Conservation (phyloP, 2,329 filamentous ascomycete species). For the Verticillium albo-atrum region DNA sequence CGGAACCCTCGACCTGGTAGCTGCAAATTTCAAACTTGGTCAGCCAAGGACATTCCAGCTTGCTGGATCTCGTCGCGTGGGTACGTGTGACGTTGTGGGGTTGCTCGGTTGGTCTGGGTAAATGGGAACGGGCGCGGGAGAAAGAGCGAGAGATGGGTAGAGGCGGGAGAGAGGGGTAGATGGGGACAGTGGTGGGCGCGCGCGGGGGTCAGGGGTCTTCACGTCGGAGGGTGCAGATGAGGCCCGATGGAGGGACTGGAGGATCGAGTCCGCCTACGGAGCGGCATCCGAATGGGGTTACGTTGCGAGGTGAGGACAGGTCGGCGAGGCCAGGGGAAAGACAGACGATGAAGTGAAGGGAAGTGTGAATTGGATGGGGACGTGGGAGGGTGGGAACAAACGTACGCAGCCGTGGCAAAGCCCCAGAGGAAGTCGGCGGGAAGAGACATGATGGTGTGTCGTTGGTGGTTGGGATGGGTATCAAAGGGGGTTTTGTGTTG, state of each 20-base stretch:
- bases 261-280: not conserved
- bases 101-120: not conserved
- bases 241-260: not conserved
- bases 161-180: not conserved
- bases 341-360: not conserved
- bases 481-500: not conserved
- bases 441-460: slow-evolving; percentile 51
- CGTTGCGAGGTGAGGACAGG: not conserved
- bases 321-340: not conserved
- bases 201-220: not conserved
- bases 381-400: too few species aligned
- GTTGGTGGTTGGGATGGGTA: not conserved
- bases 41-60: slow-evolving; percentile 1
- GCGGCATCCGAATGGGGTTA: not conserved
- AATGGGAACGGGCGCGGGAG: not conserved
- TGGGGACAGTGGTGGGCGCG: too few species aligned
- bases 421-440: slow-evolving; percentile 73
- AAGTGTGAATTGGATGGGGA: not conserved
- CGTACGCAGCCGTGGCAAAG: slow-evolving; percentile 72
- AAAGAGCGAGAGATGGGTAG: not conserved
- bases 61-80: not conserved
- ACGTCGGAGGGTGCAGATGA: not conserved
- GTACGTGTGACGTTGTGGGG: not conserved
- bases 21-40: slow-evolving; percentile 35
- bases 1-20: slow-evolving; percentile 82